Base-by-base conservation (phyloP, 2,329 filamentous ascomycete species). In the Venturia pyrina region DNA sequence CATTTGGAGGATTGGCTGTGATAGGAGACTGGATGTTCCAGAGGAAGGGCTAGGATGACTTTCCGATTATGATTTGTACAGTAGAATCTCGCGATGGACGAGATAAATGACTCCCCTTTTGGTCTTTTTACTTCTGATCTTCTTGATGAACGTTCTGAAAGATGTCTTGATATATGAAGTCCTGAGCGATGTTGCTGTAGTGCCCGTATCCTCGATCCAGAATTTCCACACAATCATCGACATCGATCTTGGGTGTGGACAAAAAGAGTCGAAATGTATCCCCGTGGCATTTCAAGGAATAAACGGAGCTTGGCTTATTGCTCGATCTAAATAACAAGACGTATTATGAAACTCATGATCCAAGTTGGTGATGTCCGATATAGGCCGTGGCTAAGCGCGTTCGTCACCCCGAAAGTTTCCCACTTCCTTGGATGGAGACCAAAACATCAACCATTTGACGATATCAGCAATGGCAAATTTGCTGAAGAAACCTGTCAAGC, bases 401-500 rank as follows among this genome's bases (percentile, higher is more conserved):
- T 37, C 32, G 17, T 37, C 32, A 59, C 7, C 15, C 19, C 7
- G 2, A 19, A 59, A 59, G 53, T 32, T 59, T 28, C 2, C 21
- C 7, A 21, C 48, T 15, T 53, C 6, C 4, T 28, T 5, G 7
- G 57, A 17, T 43, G 2, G 37, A 8, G 37, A 40, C 37, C 37
- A 40, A 34, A 62, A 44, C 60, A 62, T 10, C 37, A 61, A 6
- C 57, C 15, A n/a, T 24, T 41, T 24, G 3, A 28, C 17, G 37
- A 28, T 41, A 44, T 24, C 19, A 44, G 40, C 15, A 37, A 44
- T 63, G 62, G 53, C 65, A 41, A 53, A 40, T 21, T 64, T 75
- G 53, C 72, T 76, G 68, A 76, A 76, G 66, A 70, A 75, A 67
- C 73, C 75, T 8, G 70, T 77, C 62, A 76, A 75, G 67, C 73